phyloP scores from a whole-genome alignment of 1,139 yeast genomes.

The Protomyces lactucae-debilis region DNA sequence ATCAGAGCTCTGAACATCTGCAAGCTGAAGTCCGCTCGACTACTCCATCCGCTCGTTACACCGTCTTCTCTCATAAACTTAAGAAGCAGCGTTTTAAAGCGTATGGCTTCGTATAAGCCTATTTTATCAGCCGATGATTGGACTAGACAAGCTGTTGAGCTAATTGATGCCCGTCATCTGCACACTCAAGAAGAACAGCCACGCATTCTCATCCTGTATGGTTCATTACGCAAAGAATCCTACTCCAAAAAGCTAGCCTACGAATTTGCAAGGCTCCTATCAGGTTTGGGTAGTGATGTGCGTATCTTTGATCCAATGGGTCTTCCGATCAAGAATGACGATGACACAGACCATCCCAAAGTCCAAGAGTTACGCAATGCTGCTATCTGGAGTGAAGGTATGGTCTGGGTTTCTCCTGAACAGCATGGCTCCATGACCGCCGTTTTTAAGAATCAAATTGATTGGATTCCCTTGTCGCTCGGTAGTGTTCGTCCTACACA shows the following conservation, averaged over 20 bases:
- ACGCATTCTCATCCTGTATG: constrained; percentile 14
- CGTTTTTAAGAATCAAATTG: constrained; percentile 29
- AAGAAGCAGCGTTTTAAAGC: neutral
- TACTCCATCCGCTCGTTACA: no score
- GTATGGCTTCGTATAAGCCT: neutral
- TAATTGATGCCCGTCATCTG: neutral
- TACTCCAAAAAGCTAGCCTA: constrained; percentile 25
- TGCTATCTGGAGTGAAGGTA: constrained; percentile 27
- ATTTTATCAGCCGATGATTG: neutral
- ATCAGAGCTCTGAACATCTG: no score
- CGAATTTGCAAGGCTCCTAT: constrained; percentile 25
- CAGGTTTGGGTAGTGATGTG: constrained; percentile 25
- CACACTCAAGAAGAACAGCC: neutral
- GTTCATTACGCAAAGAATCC: constrained; percentile 14
- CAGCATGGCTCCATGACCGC: constrained; percentile 29
- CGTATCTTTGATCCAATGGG: constrained; percentile 26
- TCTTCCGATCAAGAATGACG: constrained; percentile 26
- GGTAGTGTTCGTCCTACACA: constrained; percentile 29
- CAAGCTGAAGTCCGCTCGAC: no score
- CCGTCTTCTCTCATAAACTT: no score
- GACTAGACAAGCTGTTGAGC: neutral
- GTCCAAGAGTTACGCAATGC: constrained; percentile 26
- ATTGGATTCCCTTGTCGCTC: constrained; percentile 27
- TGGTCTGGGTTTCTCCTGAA: constrained; percentile 29
- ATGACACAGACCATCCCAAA: constrained; percentile 12